phyloP scores from a whole-genome alignment of 2,329 filamentous ascomycete species.

The Mollisia scopiformis region DNA sequence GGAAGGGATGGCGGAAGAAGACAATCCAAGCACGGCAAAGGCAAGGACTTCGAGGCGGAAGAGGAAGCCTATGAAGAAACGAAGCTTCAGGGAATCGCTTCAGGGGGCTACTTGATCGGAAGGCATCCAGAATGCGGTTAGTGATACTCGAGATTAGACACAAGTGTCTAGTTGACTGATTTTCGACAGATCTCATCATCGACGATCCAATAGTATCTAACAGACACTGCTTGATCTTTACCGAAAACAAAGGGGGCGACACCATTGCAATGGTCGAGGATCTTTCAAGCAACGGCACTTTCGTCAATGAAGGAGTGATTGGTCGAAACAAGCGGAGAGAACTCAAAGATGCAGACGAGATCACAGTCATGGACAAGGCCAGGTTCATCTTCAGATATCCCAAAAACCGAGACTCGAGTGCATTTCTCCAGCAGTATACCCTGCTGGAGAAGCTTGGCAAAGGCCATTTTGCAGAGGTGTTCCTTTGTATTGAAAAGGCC shows the following conservation, averaged over 20 bases:
- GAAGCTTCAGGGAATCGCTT: conserved; percentile 63
- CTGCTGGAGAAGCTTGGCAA: conserved; percentile 86
- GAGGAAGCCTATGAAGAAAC: conserved; percentile 64
- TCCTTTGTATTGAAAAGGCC: conserved; percentile 84
- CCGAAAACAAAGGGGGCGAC: conserved; percentile 59
- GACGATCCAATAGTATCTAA: conserved; percentile 85
- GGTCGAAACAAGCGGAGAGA: conserved; percentile 91
- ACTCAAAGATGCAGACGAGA: conserved; percentile 86
- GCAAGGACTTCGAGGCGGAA: conserved; percentile 52
- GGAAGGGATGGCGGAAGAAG: conserved; percentile 42
- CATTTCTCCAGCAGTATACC: conserved; percentile 85
- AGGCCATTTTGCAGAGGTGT: conserved; percentile 93
- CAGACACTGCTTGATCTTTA: conserved; percentile 73
- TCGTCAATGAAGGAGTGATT: conserved; percentile 88
- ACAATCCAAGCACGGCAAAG: conserved; percentile 47
- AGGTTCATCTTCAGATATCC: conserved; percentile 94
- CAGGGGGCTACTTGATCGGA: conserved; percentile 88
- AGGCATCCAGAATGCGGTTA: conserved; percentile 91
- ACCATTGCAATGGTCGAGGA: conserved; percentile 83
- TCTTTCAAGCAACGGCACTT: conserved; percentile 94
- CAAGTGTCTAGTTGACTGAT: not conserved
- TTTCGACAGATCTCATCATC: conserved; percentile 66
- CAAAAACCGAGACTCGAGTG: conserved; percentile 70
- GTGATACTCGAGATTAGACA: conserved; percentile 38
- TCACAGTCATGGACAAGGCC: conserved; percentile 82